These are phyloP conservation scores for Peterozyma xylosa DNA, from an alignment of 805 yeast genomes.

Conservation along the genomic window DNA sequence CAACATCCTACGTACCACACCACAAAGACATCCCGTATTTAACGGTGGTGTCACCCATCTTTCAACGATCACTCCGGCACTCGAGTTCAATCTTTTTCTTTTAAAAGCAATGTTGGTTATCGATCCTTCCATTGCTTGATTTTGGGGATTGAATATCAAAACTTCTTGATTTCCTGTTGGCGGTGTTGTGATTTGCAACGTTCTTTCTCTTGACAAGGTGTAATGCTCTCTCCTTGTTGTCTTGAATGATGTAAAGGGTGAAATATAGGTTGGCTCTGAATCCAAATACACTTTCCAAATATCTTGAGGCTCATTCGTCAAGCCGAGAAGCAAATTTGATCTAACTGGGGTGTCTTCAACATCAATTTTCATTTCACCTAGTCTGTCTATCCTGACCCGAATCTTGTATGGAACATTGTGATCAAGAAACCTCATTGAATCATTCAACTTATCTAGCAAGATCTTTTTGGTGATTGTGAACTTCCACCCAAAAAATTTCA, in stretches of 20 bases:
- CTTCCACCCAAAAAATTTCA: constrained; percentile 46
- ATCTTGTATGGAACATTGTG: constrained; percentile 34
- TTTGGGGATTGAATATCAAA: constrained; percentile 53
- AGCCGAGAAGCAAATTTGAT: constrained; percentile 6
- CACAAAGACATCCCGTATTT: constrained; percentile 75
- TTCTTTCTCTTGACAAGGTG: constrained; percentile 48
- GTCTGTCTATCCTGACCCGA: constrained; percentile 32
- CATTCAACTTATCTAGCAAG: constrained; percentile 33
- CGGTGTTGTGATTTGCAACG: constrained; percentile 20
- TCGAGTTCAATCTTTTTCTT: constrained; percentile 21
- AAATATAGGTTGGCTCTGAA: constrained; percentile 37
- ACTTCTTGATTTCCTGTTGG: constrained; percentile 50
- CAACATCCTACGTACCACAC: constrained; percentile 66
- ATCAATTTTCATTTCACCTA: constrained; percentile 28
- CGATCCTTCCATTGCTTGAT: constrained; percentile 71
- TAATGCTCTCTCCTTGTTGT: constrained; percentile 70
- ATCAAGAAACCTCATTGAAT: constrained; percentile 23
- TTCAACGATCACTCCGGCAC: constrained; percentile 22
- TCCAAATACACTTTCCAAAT: constrained; percentile 63
- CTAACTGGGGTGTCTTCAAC: constrained; percentile 21
- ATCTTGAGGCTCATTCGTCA: neutral
- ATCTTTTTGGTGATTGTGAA: constrained; percentile 32
- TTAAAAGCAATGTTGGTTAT: constrained; percentile 71
- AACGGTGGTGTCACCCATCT: constrained; percentile 80
- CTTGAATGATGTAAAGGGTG: constrained; percentile 83